Evolutionary conservation across 306 rosid species (phyloP), one percentile per base, ranked within the genome.

Genomic region (Styphnolobium japonicum): DNA sequence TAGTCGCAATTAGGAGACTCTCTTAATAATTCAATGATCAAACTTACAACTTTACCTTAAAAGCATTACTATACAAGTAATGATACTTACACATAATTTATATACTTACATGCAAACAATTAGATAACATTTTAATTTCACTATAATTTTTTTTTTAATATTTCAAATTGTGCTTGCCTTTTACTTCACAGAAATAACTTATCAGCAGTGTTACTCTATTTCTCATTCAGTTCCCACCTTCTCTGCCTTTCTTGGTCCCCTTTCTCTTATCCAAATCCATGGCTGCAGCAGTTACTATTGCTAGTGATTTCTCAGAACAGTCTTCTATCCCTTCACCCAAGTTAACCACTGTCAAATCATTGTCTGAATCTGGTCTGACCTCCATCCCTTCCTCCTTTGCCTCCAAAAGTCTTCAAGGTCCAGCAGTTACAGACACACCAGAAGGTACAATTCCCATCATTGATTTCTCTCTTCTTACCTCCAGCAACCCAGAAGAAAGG

Each of bases 381-480:
- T 53, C 77, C 29, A 2, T 71, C n/a, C 65, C 77, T 34, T 7
- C 77, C 36, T 52, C 66, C 6, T 71, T 71, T 71, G 77, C 7
- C 65, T 71, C 22, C 29, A 53, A 57, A 1, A 80, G 51, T 60
- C 80, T 61, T 23, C 51, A 77, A 1, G 39, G 60, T 11, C 62
- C 53, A 6, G 18, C 18, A 49, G 83, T 42, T 51, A 23, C 74
- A 2, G 66, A 46, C 6, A 51, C 78, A 16, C 7, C 53, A 10
- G 82, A 80, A 51, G 75, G 56, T 1, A 19, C 67, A 43, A 45
- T 89, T 57, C 93, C 89, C 37, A 16, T 45, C 53, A 57, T 87
- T 51, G 93, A 89, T 40, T 67, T 87, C 34, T 83, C 91, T 42
- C 85, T 83, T 10, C 85, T 85, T 39, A 73, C 68, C 45, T 74